A percentile compares a stretch with the other conserved stretches of the same genome.
These are phyloP conservation scores for Meyerozyma guilliermondii DNA, from an alignment of 1,139 yeast species.

Conservation along the genomic window DNA sequence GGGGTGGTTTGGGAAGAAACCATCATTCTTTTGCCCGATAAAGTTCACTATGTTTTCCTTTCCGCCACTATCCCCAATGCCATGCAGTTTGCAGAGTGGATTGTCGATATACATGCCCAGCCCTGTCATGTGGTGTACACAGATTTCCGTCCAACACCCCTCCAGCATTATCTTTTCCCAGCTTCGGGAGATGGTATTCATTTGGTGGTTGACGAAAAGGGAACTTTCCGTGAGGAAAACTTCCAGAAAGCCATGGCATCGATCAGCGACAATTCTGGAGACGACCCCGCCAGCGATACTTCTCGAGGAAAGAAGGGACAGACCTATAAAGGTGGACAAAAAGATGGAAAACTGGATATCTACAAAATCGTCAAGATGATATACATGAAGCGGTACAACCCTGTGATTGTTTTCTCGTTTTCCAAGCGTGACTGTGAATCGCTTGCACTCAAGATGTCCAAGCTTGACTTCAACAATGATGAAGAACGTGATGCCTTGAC, in stretches of 20 bases:
- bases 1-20: constrained; percentile 99
- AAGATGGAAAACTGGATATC: constrained; percentile 83
- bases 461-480: constrained; percentile 85
- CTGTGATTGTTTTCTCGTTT: constrained; percentile 96
- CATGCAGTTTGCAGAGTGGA: constrained; percentile 98
- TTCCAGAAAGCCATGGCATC: constrained; percentile 98
- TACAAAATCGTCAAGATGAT: constrained; percentile 97
- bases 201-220: constrained; percentile 95
- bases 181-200: constrained; percentile 98
- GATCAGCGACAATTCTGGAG: constrained; percentile 76
- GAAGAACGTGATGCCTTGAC: constrained; percentile 89
- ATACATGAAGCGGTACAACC: constrained; percentile 91
- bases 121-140: constrained; percentile 99
- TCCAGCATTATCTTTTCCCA: constrained; percentile 95
- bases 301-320: constrained; percentile 73
- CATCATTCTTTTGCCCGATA: constrained; percentile 89
- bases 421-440: constrained; percentile 96
- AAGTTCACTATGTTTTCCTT: constrained; percentile 79
- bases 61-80: constrained; percentile 99
- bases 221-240: constrained; percentile 92
- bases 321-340: constrained; percentile 84
- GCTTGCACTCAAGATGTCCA: constrained; percentile 90
- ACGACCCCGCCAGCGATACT: constrained; percentile 64
- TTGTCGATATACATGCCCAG: constrained; percentile 87
- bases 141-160: constrained; percentile 97